A percentile compares a stretch with the other conserved stretches of the same genome.
Evolutionary conservation across 108 stramenopile species (phyloP).

Genomic region (Skeletonema tropicum): DNA sequence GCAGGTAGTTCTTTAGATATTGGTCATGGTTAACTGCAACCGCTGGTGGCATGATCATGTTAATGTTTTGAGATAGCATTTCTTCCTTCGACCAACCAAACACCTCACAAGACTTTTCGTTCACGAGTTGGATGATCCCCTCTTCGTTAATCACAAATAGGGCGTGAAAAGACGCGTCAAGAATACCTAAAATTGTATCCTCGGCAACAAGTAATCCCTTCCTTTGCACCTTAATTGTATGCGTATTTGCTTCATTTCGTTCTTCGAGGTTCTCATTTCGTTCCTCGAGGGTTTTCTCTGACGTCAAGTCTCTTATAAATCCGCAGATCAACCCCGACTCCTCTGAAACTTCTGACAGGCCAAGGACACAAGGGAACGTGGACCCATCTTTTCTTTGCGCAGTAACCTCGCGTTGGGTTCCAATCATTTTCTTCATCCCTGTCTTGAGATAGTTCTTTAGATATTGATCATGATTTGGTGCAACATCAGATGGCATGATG

Average conservation of each 20-base stretch:
- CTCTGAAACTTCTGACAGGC: conserved; percentile 34
- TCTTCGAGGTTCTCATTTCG: conserved; percentile 9
- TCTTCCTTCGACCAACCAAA: conserved; percentile 46
- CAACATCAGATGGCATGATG: conserved; percentile 25
- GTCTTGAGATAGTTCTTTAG: conserved; percentile 22
- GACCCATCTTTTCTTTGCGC: conserved; percentile 45
- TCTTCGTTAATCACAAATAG: conserved; percentile 42
- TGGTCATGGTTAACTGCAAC: conserved; percentile 26
- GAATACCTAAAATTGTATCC: conserved; percentile 48
- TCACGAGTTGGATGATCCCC: conserved; percentile 42
- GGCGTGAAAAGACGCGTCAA: conserved; percentile 56
- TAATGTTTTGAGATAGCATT: conserved; percentile 38
- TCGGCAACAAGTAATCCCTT: conserved; percentile 1
- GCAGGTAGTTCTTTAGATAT: conserved; percentile 25
- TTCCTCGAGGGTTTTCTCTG: conserved; percentile 30
- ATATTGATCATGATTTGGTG: conserved; percentile 33
- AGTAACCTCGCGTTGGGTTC: conserved; percentile 33
- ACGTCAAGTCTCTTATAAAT: conserved; percentile 49
- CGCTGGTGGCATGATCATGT: conserved; percentile 27
- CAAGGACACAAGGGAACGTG: conserved; percentile 44
- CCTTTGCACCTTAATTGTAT: not conserved
- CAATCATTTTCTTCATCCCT: conserved; percentile 48
- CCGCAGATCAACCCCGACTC: conserved; percentile 46
- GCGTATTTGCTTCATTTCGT: not conserved
- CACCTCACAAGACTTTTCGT: conserved; percentile 13